phyloP scores from a whole-genome alignment of 495 filamentous ascomycete species.

The Talaromyces thailandensis region DNA sequence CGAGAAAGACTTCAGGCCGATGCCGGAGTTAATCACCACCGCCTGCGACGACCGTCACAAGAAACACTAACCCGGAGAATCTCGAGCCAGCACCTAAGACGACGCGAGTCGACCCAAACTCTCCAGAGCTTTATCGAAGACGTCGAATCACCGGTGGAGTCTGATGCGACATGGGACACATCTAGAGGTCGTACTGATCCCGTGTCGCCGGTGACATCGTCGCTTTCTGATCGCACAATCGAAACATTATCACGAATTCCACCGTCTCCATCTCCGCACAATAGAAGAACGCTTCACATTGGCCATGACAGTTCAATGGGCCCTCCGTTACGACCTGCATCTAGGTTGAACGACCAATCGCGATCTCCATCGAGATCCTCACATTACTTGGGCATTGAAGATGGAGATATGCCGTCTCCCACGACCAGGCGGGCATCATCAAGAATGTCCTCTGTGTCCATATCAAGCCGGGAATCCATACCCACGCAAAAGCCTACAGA shows the following conservation, averaged over 20 bases:
- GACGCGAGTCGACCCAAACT: conserved; percentile 5
- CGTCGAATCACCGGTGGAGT: conserved; percentile 21
- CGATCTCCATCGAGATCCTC: conserved; percentile 41
- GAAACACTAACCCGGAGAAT: conserved; percentile 24
- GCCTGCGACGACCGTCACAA: conserved; percentile 32
- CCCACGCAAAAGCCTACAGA: neutral
- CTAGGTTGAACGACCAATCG: conserved; percentile 39
- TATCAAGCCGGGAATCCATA: neutral
- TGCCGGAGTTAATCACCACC: conserved; percentile 25
- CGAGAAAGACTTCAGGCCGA: conserved; percentile 34
- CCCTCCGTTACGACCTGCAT: conserved; percentile 46
- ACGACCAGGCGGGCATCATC: neutral
- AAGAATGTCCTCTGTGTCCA: neutral
- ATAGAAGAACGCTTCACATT: conserved; percentile 54
- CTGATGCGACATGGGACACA: neutral
- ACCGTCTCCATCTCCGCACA: conserved; percentile 49
- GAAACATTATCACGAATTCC: conserved; percentile 57
- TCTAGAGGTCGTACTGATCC: neutral
- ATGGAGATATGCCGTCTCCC: neutral
- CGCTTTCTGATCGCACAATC: conserved; percentile 60
- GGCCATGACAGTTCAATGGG: conserved; percentile 41
- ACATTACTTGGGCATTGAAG: conserved; percentile 2
- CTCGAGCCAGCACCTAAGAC: conserved; percentile 10
- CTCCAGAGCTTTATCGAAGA: conserved; percentile 13
- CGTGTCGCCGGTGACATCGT: conserved; percentile 25